These are phyloP conservation scores for Barnettozyma salicaria DNA, from an alignment of 805 yeast genomes.

Conservation along the genomic window DNA sequence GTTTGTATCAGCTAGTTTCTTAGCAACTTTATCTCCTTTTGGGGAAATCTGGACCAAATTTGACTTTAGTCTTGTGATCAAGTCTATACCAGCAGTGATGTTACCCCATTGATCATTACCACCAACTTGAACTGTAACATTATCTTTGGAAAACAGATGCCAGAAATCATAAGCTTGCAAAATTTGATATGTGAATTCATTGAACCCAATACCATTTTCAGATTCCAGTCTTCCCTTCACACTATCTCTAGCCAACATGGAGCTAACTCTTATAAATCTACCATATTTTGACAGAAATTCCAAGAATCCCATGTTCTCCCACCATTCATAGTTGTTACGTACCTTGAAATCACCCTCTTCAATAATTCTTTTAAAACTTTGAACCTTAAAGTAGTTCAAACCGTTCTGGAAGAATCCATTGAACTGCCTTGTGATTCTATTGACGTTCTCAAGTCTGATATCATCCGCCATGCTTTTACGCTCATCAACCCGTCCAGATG, in stretches of 20 bases:
- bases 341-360: constrained; percentile 38
- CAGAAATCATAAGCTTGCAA: constrained; percentile 92
- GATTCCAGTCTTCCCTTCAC: constrained; percentile 67
- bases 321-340: constrained; percentile 77
- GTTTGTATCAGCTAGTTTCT: constrained; percentile 18
- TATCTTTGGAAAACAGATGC: constrained; percentile 55
- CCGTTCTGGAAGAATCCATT: constrained; percentile 55
- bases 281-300: constrained; percentile 78
- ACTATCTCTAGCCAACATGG: constrained; percentile 87
- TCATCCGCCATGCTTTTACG: constrained; percentile 51
- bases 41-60: constrained; percentile 14
- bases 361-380: constrained; percentile 22
- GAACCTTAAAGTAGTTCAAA: constrained; percentile 46
- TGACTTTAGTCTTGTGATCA: constrained; percentile 55
- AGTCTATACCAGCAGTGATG: constrained; percentile 90
- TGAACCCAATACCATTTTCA: constrained; percentile 79
- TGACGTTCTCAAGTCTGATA: constrained; percentile 51
- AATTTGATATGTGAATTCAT: constrained; percentile 90
- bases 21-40: constrained; percentile 20
- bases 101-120: constrained; percentile 99
- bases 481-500: constrained; percentile 84
- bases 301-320: constrained; percentile 70
- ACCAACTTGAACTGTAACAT: constrained; percentile 77
- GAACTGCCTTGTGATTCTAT: constrained; percentile 57
- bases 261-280: constrained; percentile 67